Evolutionary conservation across 1,284 basidiomycete species (phyloP).

Genomic region (Amylostereum areolatum): DNA sequence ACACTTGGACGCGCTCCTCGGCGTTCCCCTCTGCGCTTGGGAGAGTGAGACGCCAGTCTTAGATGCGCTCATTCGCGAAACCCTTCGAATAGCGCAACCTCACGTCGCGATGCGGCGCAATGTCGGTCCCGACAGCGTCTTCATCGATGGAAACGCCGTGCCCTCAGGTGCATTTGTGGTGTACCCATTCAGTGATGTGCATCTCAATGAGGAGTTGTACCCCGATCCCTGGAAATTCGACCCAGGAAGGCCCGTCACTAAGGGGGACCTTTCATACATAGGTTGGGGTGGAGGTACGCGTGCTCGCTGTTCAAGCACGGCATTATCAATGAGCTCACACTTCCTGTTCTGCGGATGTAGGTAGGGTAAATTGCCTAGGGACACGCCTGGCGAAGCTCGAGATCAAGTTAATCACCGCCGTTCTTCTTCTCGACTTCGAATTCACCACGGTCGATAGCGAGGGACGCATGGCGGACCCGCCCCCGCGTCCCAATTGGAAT

Average conservation of each 20-base stretch:
- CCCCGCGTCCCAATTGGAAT: slow-evolving; percentile 69
- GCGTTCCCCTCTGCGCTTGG: slow-evolving; percentile 62
- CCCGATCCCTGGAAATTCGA: slow-evolving; percentile 70
- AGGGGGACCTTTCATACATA: slow-evolving; percentile 53
- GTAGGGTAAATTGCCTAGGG: slow-evolving; percentile 61
- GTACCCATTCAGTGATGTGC: slow-evolving; percentile 73
- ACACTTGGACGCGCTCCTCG: slow-evolving; percentile 35
- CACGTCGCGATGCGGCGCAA: slow-evolving; percentile 74
- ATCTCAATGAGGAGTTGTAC: slow-evolving; percentile 63
- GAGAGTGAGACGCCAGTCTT: slow-evolving; percentile 60
- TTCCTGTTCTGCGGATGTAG: slow-evolving; percentile 27
- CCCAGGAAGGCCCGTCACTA: slow-evolving; percentile 46
- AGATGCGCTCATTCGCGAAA: slow-evolving; percentile 67
- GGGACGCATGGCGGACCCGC: slow-evolving; percentile 36
- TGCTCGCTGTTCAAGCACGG: background rate
- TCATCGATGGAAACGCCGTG: slow-evolving; percentile 57
- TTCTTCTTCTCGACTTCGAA: slow-evolving; percentile 57
- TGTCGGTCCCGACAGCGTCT: slow-evolving; percentile 51
- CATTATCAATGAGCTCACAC: too few relatives aligned
- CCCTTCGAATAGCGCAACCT: slow-evolving; percentile 68
- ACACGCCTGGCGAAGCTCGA: slow-evolving; percentile 66
- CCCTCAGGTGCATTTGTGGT: slow-evolving; percentile 67
- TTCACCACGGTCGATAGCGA: slow-evolving; percentile 45
- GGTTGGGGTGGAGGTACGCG: slow-evolving; percentile 72
- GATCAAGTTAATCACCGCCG: slow-evolving; percentile 60